A percentile compares a stretch with the other conserved stretches of the same genome.
phyloP scores from a whole-genome alignment of 495 filamentous ascomycete genomes.

The Margaritispora aquatica region DNA sequence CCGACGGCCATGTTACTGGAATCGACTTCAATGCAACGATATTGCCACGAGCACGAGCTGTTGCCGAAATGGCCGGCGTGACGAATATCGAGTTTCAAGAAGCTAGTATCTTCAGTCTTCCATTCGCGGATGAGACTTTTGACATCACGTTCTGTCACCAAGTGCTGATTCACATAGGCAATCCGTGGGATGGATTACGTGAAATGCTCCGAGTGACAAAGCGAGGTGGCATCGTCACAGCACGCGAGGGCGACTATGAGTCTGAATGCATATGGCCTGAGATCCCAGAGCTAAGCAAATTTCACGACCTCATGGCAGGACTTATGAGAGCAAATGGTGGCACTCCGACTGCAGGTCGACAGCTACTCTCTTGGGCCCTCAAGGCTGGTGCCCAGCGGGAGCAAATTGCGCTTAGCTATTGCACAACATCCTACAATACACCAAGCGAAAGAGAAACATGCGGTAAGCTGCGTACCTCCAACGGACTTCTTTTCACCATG shows the following conservation, averaged over 20 bases:
- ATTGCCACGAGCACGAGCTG: constrained; percentile 28
- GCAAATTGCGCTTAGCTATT: constrained; percentile 30
- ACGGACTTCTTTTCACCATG: constrained; percentile 7
- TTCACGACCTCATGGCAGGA: constrained; percentile 26
- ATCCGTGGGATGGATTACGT: constrained; percentile 29
- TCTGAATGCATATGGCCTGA: constrained; percentile 32
- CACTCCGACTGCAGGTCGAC: constrained; percentile 27
- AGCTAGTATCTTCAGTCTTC: constrained; percentile 31
- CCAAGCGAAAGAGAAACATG: constrained; percentile 31
- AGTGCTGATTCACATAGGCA: constrained; percentile 34
- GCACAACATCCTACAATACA: constrained; percentile 32
- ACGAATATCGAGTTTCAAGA: constrained; percentile 34
- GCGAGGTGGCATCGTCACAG: constrained; percentile 35
- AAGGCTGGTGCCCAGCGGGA: constrained; percentile 31
- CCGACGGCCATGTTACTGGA: constrained; percentile 33
- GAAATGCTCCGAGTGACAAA: constrained; percentile 40
- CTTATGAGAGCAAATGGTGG: constrained; percentile 28
- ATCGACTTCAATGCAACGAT: constrained; percentile 34
- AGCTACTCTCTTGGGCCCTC: constrained; percentile 37
- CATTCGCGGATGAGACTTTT: constrained; percentile 35
- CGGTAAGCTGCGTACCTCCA: constrained; percentile 29
- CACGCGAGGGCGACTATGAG: constrained; percentile 35
- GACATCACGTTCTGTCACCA: constrained; percentile 36
- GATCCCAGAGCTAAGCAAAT: constrained; percentile 27
- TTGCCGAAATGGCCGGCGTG: constrained; percentile 25